Conservation (phyloP, 2,329 filamentous ascomycete genomes). For the Calonectria fujianensis region DNA sequence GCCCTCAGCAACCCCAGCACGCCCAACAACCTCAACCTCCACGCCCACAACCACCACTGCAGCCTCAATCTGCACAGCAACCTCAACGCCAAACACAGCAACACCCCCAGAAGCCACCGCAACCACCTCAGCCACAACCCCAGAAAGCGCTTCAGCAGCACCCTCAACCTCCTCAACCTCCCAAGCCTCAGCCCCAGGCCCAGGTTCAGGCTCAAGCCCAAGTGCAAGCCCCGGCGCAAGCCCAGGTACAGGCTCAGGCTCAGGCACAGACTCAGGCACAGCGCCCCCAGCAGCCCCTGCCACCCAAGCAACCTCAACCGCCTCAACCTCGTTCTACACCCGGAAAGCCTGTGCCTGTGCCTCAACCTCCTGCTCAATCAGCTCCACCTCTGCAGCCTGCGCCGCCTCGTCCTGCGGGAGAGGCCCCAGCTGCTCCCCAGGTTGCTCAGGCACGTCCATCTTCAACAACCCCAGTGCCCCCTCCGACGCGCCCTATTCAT, state of each 20-base stretch:
- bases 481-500: conserved; percentile 59
- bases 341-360: conserved; percentile 56
- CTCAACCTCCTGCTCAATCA: conserved; percentile 61
- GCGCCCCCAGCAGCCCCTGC: conserved; percentile 38
- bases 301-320: conserved; percentile 14
- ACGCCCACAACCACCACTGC: conserved; percentile 49
- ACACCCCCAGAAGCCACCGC: conserved; percentile 43
- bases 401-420: conserved; percentile 53
- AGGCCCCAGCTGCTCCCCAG: conserved; percentile 48
- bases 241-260: background rate
- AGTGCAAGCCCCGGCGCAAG: background rate
- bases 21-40: conserved; percentile 44
- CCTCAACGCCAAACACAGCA: conserved; percentile 46
- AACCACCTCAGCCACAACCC: conserved; percentile 45
- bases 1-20: conserved; percentile 44
- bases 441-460: conserved; percentile 56
- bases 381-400: conserved; percentile 61
- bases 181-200: background rate
- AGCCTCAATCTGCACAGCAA: conserved; percentile 42
- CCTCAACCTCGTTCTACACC: conserved; percentile 51
- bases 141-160: conserved; percentile 49
- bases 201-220: background rate
- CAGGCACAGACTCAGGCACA: conserved; percentile 47
- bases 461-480: conserved; percentile 59
- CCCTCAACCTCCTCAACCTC: conserved; percentile 42